A percentile compares a stretch with the other conserved stretches of the same genome.
Evolutionary conservation across 2,329 filamentous ascomycete genomes (phyloP).

Genomic region (Xylariaceae sp.): DNA sequence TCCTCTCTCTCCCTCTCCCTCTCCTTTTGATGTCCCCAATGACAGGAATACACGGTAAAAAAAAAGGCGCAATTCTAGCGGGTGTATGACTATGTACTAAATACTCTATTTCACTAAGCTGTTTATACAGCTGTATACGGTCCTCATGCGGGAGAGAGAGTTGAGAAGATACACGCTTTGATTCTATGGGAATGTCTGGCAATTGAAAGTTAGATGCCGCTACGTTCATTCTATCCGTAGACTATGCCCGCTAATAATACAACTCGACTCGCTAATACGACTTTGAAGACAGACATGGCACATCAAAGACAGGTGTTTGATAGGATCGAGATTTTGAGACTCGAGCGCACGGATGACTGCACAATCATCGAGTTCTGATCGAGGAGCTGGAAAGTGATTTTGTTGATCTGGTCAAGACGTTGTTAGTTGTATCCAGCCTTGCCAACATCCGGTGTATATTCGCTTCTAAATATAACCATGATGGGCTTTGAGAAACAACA

Average conservation of each 20-base stretch:
- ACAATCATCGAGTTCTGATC: neutral
- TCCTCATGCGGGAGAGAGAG: too few species aligned
- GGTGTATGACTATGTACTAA: constrained; percentile 15
- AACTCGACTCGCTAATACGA: neutral
- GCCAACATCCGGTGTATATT: neutral
- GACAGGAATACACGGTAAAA: neutral
- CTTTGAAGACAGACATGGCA: neutral
- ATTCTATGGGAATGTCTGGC: neutral
- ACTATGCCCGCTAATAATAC: neutral
- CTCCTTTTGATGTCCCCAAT: too few species aligned
- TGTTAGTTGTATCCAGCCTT: neutral
- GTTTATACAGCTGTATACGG: too few species aligned
- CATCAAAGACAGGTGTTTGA: neutral
- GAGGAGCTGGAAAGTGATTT: neutral
- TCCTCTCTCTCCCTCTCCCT: too few species aligned
- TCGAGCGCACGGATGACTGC: neutral
- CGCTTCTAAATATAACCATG: neutral
- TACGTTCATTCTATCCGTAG: neutral
- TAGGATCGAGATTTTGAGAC: neutral
- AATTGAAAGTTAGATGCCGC: neutral
- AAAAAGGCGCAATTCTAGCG: neutral
- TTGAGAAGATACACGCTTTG: neutral
- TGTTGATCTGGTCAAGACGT: neutral
- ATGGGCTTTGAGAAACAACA: neutral
- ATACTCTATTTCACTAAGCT: constrained; percentile 10